Percentiles rank a stretch among this genome's conserved stretches.
Evolutionary conservation across 2,329 filamentous ascomycete genomes (phyloP).

Genomic region (Gremmenia infestans): DNA sequence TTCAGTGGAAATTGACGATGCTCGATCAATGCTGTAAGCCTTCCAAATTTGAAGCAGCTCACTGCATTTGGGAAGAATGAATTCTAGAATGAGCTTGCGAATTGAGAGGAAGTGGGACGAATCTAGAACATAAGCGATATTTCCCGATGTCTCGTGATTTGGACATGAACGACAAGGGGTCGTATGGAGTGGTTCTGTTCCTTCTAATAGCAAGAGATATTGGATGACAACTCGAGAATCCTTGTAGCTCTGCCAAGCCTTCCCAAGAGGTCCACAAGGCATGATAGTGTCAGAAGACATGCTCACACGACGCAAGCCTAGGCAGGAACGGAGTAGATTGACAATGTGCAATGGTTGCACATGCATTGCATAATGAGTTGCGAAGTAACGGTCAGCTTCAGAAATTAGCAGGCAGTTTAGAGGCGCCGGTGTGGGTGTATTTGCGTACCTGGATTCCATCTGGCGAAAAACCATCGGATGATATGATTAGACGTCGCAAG

Average conservation of each 20-base stretch:
- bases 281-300: constrained; percentile 4
- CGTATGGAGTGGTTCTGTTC: neutral
- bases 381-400: constrained; percentile 61
- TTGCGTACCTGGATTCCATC: constrained; percentile 73
- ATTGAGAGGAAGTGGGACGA: constrained; percentile 25
- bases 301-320: constrained; percentile 42
- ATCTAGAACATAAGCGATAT: constrained; percentile 16
- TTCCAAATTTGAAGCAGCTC: constrained; percentile 26
- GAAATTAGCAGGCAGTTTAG: constrained; percentile 9
- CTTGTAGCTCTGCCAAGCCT: constrained; percentile 29
- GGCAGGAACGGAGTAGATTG: constrained; percentile 64
- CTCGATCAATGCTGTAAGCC: constrained; percentile 17
- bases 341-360: constrained; percentile 61
- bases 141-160: constrained; percentile 5
- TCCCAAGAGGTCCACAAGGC: constrained; percentile 26
- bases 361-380: constrained; percentile 59
- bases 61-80: constrained; percentile 25
- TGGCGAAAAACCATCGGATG: constrained; percentile 74
- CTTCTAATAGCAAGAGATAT: constrained; percentile 51
- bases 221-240: constrained; percentile 41
- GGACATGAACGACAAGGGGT: constrained; percentile 22
- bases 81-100: constrained; percentile 29
- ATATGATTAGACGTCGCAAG: constrained; percentile 65
- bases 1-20: constrained; percentile 24
- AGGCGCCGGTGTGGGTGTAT: neutral